Conservation (phyloP, 345 rosid genomes). For the Erucastrum elatum region DNA sequence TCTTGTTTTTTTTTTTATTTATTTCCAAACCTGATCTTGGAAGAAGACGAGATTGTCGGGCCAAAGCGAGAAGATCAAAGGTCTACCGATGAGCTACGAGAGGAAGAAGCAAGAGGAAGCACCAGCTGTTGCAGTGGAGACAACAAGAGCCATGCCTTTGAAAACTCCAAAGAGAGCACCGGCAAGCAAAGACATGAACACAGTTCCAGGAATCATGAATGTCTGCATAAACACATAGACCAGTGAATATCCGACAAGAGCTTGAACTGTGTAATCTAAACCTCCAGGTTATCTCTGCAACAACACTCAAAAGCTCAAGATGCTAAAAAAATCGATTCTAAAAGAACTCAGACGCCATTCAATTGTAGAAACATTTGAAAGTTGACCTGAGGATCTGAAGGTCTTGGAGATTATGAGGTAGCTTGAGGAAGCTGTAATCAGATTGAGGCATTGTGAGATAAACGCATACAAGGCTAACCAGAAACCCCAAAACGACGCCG, state of each 20-base stretch:
- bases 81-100: slow-evolving; percentile 80
- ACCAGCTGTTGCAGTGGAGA: slow-evolving; percentile 88
- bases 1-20: neutral
- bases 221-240: slow-evolving; percentile 94
- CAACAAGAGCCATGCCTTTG: slow-evolving; percentile 86
- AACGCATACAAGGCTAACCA: slow-evolving; percentile 57
- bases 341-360: too few species aligned
- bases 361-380: neutral
- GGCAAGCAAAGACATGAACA: slow-evolving; percentile 94
- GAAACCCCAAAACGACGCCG: slow-evolving; percentile 61
- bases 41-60: slow-evolving; percentile 87
- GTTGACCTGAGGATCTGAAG: slow-evolving; percentile 82
- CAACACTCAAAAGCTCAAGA: neutral
- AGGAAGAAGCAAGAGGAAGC: slow-evolving; percentile 94
- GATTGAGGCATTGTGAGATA: slow-evolving; percentile 88
- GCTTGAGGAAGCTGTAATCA: slow-evolving; percentile 93
- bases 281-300: slow-evolving; percentile 81
- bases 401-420: slow-evolving; percentile 82
- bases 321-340: neutral
- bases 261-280: slow-evolving; percentile 84
- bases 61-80: slow-evolving; percentile 78
- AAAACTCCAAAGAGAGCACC: slow-evolving; percentile 87
- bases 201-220: slow-evolving; percentile 92
- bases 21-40: slow-evolving; percentile 70
- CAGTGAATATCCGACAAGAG: slow-evolving; percentile 73